Evolutionary conservation across 176 grass and related monocot genomes (phyloP).

Genomic region (Oryza brachyantha): DNA sequence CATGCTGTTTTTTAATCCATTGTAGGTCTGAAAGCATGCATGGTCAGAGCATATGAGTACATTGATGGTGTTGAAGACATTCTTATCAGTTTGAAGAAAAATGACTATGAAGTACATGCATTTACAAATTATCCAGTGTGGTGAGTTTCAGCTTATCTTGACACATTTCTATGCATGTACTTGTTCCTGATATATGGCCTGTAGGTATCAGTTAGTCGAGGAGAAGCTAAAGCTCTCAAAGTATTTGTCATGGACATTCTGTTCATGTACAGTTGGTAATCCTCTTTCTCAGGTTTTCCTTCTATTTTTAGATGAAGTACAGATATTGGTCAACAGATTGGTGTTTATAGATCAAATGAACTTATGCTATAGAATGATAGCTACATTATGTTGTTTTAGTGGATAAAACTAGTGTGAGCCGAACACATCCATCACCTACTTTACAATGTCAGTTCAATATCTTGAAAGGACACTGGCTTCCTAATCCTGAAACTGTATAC

Average conservation of each 20-base stretch:
- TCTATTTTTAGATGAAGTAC: constrained; percentile 9
- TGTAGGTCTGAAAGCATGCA: constrained; percentile 92
- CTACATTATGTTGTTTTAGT: neutral
- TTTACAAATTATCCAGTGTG: constrained; percentile 98
- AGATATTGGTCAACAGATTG: neutral
- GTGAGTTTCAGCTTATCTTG: constrained; percentile 49
- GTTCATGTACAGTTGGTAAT: constrained; percentile 81
- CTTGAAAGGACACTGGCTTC: neutral
- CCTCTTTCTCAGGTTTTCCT: neutral
- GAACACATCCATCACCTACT: neutral
- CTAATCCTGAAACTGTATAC: neutral
- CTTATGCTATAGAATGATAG: neutral
- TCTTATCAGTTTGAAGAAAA: constrained; percentile 70
- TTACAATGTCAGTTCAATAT: neutral
- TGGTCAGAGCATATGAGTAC: constrained; percentile 81
- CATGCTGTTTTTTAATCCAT: neutral
- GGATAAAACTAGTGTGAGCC: neutral
- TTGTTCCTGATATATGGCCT: constrained; percentile 50
- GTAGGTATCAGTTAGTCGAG: constrained; percentile 95
- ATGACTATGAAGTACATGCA: constrained; percentile 93
- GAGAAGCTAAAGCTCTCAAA: constrained; percentile 91
- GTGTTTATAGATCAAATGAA: neutral
- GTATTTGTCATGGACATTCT: constrained; percentile 97
- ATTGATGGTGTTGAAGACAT: constrained; percentile 81
- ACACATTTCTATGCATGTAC: neutral